These are phyloP conservation scores for Aureobasidium sp. DNA, from an alignment of 2,329 filamentous ascomycete species.

Conservation along the genomic window DNA sequence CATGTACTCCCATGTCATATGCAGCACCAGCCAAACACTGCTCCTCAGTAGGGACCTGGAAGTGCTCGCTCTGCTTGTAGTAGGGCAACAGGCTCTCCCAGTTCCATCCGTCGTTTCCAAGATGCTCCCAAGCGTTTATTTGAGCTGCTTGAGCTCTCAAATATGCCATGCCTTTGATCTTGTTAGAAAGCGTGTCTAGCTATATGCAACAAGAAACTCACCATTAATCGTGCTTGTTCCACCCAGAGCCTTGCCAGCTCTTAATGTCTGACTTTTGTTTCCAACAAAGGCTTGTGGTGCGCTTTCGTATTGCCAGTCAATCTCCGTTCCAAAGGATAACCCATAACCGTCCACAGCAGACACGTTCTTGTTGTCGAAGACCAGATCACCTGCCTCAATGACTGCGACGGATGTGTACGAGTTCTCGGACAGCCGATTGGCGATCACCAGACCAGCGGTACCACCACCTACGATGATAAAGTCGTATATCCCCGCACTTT, in stretches of 20 bases:
- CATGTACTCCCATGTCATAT: background rate
- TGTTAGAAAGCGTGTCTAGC: background rate
- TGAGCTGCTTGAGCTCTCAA: background rate
- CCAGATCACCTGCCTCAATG: conserved; percentile 6
- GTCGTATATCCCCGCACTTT: conserved; percentile 47
- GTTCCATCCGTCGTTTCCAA: conserved; percentile 8
- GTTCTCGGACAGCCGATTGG: conserved; percentile 69
- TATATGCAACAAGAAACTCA: background rate
- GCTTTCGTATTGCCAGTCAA: conserved; percentile 9
- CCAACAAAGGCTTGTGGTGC: conserved; percentile 40
- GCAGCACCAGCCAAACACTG: background rate
- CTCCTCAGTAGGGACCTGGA: background rate
- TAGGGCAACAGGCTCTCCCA: conserved; percentile 14
- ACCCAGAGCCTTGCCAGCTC: conserved; percentile 29
- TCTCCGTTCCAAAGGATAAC: background rate
- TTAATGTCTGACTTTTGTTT: background rate
- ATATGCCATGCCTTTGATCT: conserved; percentile 2
- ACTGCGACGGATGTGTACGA: conserved; percentile 30
- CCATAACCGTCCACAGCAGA: background rate
- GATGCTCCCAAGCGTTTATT: conserved; percentile 7
- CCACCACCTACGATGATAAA: conserved; percentile 80
- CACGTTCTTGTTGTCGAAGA: background rate
- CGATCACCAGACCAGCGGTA: conserved; percentile 78
- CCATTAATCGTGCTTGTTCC: conserved; percentile 33
- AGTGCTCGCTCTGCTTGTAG: conserved; percentile 14